phyloP scores from a whole-genome alignment of 306 rosid genomes.

The Rosa lucieae region DNA sequence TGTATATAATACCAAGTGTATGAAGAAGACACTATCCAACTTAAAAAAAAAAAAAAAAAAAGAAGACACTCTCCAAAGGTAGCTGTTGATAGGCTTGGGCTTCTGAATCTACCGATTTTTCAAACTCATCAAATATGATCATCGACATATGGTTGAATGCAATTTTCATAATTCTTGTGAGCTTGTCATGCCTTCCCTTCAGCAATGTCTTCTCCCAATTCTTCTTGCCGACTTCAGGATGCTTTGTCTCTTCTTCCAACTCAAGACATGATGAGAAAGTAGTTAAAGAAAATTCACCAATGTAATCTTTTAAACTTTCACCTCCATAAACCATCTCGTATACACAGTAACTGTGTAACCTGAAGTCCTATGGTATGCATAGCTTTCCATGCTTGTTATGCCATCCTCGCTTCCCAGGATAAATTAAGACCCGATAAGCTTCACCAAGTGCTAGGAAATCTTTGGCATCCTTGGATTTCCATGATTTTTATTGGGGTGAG shows the following conservation, averaged over 20 bases:
- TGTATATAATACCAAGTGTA: conserved; percentile 80
- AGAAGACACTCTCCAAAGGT: conserved; percentile 14
- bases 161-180: conserved; percentile 49
- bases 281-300: conserved; percentile 72
- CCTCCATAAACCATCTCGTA: conserved; percentile 90
- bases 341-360: conserved; percentile 73
- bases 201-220: conserved; percentile 60
- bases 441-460: conserved; percentile 48
- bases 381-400: conserved; percentile 73
- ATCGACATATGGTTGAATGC: conserved; percentile 64
- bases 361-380: conserved; percentile 58
- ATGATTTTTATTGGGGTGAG: too few species aligned
- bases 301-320: conserved; percentile 71
- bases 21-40: conserved; percentile 93
- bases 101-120: conserved; percentile 60
- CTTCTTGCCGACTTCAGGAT: conserved; percentile 59
- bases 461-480: too few species aligned
- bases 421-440: conserved; percentile 88
- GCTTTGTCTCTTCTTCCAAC: conserved; percentile 50
- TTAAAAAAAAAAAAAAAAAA: conserved; percentile 2
- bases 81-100: conserved; percentile 66
- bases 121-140: conserved; percentile 58
- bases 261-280: conserved; percentile 51
- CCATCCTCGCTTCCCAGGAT: conserved; percentile 74
- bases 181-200: conserved; percentile 77